These are phyloP conservation scores for Pharnaceum exiguum DNA, from an alignment of 148 eudicot species.

Conservation along the genomic window DNA sequence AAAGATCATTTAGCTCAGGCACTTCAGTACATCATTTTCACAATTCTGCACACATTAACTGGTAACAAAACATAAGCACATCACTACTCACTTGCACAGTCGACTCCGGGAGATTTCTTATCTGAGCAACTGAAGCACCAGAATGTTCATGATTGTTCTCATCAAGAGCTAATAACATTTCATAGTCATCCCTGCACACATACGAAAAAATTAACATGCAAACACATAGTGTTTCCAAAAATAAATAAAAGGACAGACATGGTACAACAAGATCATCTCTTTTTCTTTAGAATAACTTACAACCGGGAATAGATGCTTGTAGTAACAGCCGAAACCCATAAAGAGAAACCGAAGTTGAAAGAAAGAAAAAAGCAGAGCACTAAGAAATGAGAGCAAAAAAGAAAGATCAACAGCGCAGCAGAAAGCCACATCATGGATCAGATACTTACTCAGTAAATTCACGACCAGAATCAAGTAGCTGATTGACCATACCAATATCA, in stretches of 20 bases:
- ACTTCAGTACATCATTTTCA: not conserved
- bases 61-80: conserved; percentile 2
- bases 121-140: conserved; percentile 62
- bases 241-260: not conserved
- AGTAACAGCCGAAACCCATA: too few relatives aligned
- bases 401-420: too few relatives aligned
- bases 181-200: conserved; percentile 73
- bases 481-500: conserved; percentile 42
- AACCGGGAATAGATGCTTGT: too few relatives aligned
- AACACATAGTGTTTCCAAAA: not conserved
- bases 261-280: too few relatives aligned
- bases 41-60: not conserved
- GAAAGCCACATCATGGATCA: not conserved
- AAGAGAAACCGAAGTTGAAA: too few relatives aligned
- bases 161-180: conserved; percentile 89
- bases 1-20: not conserved
- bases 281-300: too few relatives aligned
- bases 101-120: conserved; percentile 67
- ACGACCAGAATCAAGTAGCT: conserved; percentile 44
- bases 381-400: too few relatives aligned
- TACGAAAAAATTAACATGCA: not conserved
- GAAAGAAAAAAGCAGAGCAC: too few relatives aligned
- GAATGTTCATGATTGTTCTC: conserved; percentile 78
- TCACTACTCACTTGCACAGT: conserved; percentile 52
- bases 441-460: conserved; percentile 80